A percentile compares a stretch with the other conserved stretches of the same genome.
These are phyloP conservation scores for Chrysanthemum seticuspe DNA, from an alignment of 129 eudicot species.

Conservation along the genomic window DNA sequence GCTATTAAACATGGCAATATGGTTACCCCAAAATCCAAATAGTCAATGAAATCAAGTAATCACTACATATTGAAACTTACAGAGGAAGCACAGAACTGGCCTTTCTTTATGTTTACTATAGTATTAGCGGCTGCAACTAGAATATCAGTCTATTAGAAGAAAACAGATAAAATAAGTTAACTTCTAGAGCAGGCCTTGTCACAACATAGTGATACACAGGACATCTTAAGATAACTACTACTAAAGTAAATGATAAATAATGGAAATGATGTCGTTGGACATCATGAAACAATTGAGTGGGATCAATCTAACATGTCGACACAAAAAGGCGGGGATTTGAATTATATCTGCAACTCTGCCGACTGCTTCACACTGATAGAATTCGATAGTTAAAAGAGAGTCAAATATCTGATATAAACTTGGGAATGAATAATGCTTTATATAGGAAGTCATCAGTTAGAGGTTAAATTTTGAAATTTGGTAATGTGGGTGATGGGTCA, in stretches of 20 bases:
- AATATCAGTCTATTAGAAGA: conserved; percentile 44
- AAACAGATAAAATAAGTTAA: conserved; percentile 3
- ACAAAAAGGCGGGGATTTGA: conserved; percentile 96
- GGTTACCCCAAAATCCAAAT: background rate
- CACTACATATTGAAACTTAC: conserved; percentile 42
- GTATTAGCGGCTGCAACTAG: conserved; percentile 54
- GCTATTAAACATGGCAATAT: background rate
- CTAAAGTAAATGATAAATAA: conserved; percentile 1
- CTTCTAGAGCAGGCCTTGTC: background rate
- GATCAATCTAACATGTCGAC: conserved; percentile 68
- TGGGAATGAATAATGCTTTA: too few species aligned
- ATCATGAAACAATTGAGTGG: background rate
- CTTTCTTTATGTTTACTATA: conserved; percentile 86
- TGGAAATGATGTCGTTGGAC: conserved; percentile 1
- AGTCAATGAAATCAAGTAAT: background rate
- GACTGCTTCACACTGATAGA: conserved; percentile 81
- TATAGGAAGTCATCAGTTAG: too few species aligned
- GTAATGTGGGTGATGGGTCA: background rate
- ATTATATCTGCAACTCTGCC: conserved; percentile 93
- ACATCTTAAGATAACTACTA: background rate
- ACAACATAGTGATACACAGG: background rate
- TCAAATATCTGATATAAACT: background rate
- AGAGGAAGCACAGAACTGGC: conserved; percentile 93
- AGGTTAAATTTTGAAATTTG: too few species aligned
- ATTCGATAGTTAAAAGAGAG: conserved; percentile 9